These are phyloP conservation scores for Epichloe hybrida DNA, from an alignment of 2,329 filamentous ascomycete species.

Conservation along the genomic window DNA sequence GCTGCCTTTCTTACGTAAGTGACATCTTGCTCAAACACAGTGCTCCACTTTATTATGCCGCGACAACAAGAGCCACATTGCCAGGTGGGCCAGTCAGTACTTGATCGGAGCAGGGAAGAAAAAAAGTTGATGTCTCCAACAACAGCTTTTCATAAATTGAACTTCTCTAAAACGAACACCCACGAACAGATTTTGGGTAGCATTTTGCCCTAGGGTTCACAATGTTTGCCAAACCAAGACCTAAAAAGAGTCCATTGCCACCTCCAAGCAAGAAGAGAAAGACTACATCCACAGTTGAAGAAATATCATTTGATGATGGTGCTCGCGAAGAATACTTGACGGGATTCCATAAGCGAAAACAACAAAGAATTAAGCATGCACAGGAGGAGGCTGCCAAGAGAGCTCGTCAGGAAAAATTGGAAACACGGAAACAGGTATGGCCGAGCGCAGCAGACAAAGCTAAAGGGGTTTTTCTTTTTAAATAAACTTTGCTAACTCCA, in stretches of 20 bases:
- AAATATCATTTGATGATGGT: slow-evolving; percentile 71
- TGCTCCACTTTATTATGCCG: neutral
- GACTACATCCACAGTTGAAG: slow-evolving; percentile 47
- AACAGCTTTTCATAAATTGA: neutral
- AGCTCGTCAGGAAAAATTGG: slow-evolving; percentile 63
- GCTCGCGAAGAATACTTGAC: slow-evolving; percentile 81
- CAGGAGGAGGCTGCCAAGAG: slow-evolving; percentile 68
- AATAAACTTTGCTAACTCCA: neutral
- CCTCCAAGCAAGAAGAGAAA: slow-evolving; percentile 56
- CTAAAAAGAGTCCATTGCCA: slow-evolving; percentile 43
- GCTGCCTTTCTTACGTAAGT: neutral
- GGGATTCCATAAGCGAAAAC: slow-evolving; percentile 92
- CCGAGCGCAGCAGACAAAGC: neutral
- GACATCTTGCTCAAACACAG: neutral
- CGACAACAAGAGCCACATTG: too few relatives aligned
- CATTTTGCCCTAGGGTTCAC: neutral
- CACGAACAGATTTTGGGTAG: neutral
- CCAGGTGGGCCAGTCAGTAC: neutral
- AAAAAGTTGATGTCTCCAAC: neutral
- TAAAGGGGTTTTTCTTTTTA: neutral
- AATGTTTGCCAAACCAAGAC: slow-evolving; percentile 44
- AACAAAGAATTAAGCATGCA: slow-evolving; percentile 70
- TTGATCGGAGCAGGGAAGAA: neutral
- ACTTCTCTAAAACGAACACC: neutral
- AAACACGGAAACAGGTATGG: slow-evolving; percentile 60